phyloP scores from a whole-genome alignment of 371 early-diverging fungal genomes.

The Umbelopsis sp. region DNA sequence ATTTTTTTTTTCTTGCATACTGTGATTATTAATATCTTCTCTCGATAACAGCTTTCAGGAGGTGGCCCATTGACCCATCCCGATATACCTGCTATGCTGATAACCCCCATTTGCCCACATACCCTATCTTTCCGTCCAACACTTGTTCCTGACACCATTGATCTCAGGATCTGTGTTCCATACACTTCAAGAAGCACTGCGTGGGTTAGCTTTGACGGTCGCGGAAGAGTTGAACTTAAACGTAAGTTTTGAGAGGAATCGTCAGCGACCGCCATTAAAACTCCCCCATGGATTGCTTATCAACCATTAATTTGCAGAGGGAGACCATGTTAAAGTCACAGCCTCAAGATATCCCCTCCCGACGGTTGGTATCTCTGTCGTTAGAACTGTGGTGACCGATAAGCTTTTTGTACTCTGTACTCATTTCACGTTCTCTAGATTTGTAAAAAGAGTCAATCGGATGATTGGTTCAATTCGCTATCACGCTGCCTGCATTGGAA shows the following conservation, averaged over 20 bases:
- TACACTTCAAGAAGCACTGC: constrained; percentile 71
- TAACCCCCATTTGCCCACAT: constrained; percentile 96
- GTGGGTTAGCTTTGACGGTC: constrained; percentile 90
- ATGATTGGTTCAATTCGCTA: constrained; percentile 85
- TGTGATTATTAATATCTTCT: background rate
- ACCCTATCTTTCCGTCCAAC: constrained; percentile 93
- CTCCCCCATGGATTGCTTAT: background rate
- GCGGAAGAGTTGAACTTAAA: constrained; percentile 80
- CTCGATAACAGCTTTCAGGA: constrained; percentile 70
- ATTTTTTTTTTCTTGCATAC: constrained; percentile 33
- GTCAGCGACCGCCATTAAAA: background rate
- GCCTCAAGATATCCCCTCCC: constrained; percentile 87
- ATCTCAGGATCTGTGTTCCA: constrained; percentile 76
- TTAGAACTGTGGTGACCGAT: constrained; percentile 48
- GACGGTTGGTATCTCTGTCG: constrained; percentile 43
- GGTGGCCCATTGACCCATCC: constrained; percentile 96
- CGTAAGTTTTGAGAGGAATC: constrained; percentile 39
- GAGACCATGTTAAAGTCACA: constrained; percentile 87
- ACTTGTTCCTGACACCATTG: constrained; percentile 88
- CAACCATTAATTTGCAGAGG: constrained; percentile 51
- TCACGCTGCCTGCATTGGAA: constrained; percentile 85
- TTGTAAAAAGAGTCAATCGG: constrained; percentile 74
- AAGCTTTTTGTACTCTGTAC: constrained; percentile 52
- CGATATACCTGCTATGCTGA: constrained; percentile 84
- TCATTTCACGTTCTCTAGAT: constrained; percentile 57